These are phyloP conservation scores for Lactarius akahatsu DNA, from an alignment of 768 basidiomycete genomes.

Conservation along the genomic window DNA sequence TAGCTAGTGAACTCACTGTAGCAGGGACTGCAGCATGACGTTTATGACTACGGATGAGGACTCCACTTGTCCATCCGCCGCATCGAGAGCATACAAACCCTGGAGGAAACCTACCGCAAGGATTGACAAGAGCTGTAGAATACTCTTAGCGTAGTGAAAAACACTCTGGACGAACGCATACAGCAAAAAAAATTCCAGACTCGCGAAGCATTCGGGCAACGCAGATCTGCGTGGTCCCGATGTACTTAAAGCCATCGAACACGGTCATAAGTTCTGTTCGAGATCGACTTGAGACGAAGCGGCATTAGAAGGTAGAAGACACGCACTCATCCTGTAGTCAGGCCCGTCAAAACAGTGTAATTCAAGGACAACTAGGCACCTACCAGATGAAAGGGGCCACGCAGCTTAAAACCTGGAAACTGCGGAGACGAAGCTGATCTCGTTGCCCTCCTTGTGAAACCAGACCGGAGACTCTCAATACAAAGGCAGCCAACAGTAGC, in stretches of 20 bases:
- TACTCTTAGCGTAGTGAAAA: conserved; percentile 7
- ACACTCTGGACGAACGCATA: conserved; percentile 36
- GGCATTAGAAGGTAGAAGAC: background rate
- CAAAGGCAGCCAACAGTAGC: conserved; percentile 71
- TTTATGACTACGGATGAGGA: conserved; percentile 48
- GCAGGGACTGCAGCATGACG: conserved; percentile 71
- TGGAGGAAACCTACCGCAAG: conserved; percentile 84
- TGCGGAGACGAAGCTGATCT: conserved; percentile 51
- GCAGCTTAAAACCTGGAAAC: conserved; percentile 88
- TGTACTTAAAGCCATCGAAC: conserved; percentile 82
- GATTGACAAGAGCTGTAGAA: conserved; percentile 67
- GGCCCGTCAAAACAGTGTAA: background rate
- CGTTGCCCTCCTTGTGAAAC: conserved; percentile 37
- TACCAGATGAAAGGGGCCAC: conserved; percentile 88
- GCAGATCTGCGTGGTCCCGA: conserved; percentile 94
- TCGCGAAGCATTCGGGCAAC: conserved; percentile 91
- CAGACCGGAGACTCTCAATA: conserved; percentile 64
- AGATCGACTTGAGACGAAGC: background rate
- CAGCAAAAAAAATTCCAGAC: conserved; percentile 88
- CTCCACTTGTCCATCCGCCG: conserved; percentile 68
- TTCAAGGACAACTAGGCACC: conserved; percentile 31
- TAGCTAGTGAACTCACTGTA: conserved; percentile 54
- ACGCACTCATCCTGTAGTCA: conserved; percentile 74
- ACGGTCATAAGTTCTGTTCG: conserved; percentile 71
- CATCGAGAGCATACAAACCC: conserved; percentile 86